Conservation (phyloP, 1,284 basidiomycete genomes). For the Mycena sp. region DNA sequence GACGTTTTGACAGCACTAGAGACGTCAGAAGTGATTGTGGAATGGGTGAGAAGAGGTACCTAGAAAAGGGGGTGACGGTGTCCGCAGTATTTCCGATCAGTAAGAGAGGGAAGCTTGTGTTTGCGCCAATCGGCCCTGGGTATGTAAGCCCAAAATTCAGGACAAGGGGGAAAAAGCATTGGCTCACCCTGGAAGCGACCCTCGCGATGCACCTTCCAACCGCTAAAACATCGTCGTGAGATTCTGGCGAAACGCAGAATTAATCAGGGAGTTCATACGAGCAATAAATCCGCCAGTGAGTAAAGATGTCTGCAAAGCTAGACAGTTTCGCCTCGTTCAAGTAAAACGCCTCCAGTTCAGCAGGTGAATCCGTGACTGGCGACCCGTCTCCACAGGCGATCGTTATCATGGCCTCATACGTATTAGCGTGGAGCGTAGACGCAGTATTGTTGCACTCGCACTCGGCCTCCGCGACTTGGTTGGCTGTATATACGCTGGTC, state of each 20-base stretch:
- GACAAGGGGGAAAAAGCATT: background rate
- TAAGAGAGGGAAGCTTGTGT: conserved; percentile 17
- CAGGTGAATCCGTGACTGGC: background rate
- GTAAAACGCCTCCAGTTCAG: conserved; percentile 7
- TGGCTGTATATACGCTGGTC: background rate
- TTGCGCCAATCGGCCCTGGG: conserved; percentile 9
- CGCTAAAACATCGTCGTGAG: background rate
- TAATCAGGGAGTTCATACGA: conserved; percentile 12
- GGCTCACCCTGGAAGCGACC: conserved; percentile 9
- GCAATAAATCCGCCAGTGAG: conserved; percentile 11
- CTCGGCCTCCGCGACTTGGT: background rate
- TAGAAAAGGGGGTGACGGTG: conserved; percentile 10
- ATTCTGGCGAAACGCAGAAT: background rate
- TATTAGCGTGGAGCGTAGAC: conserved; percentile 5
- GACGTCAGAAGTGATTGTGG: background rate
- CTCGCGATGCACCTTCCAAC: conserved; percentile 6
- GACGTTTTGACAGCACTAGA: conserved; percentile 7
- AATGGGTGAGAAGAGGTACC: background rate
- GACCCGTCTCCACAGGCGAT: conserved; percentile 9
- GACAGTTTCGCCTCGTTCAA: background rate
- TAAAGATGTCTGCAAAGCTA: conserved; percentile 8
- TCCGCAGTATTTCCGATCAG: conserved; percentile 23
- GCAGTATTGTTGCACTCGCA: background rate
- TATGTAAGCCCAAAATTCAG: background rate
- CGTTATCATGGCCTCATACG: conserved; percentile 2